A percentile compares a stretch with the other conserved stretches of the same genome.
Conservation (phyloP, 768 basidiomycete genomes). For the Amyloporia xantha region DNA sequence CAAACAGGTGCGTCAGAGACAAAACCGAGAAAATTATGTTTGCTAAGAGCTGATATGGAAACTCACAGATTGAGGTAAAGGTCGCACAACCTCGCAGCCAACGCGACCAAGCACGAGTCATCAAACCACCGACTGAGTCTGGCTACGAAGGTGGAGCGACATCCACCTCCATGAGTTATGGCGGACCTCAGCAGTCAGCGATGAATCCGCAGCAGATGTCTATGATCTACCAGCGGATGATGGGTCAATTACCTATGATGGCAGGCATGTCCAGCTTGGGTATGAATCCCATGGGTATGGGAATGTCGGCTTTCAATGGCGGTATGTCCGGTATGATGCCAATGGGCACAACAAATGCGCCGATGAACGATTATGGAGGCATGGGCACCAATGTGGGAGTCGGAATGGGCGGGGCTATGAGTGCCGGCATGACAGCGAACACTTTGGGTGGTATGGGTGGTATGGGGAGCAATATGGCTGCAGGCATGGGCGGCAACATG, state of each 20-base stretch:
- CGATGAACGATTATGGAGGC: slow-evolving; percentile 14
- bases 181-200: slow-evolving; percentile 35
- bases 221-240: slow-evolving; percentile 90
- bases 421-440: slow-evolving; percentile 37
- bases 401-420: slow-evolving; percentile 17
- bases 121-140: not conserved
- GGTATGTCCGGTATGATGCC: slow-evolving; percentile 16
- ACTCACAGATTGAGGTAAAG: slow-evolving; percentile 84
- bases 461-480: slow-evolving; percentile 17
- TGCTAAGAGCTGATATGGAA: not conserved
- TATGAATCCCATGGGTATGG: slow-evolving; percentile 30
- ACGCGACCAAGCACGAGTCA: slow-evolving; percentile 41
- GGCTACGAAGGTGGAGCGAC: slow-evolving; percentile 27
- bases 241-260: slow-evolving; percentile 30
- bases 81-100: slow-evolving; percentile 85
- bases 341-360: slow-evolving; percentile 14
- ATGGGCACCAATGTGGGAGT: slow-evolving; percentile 14
- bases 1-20: slow-evolving; percentile 62
- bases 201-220: slow-evolving; percentile 93
- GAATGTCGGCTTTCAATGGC: slow-evolving; percentile 17
- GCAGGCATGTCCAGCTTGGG: slow-evolving; percentile 22
- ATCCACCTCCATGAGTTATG: slow-evolving; percentile 31
- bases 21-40: not conserved
- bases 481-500: slow-evolving; percentile 18
- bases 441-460: slow-evolving; percentile 21